Percentiles rank a stretch among this genome's conserved stretches.
Evolutionary conservation across 805 yeast species (phyloP).

Genomic region (Lipomyces kockii): DNA sequence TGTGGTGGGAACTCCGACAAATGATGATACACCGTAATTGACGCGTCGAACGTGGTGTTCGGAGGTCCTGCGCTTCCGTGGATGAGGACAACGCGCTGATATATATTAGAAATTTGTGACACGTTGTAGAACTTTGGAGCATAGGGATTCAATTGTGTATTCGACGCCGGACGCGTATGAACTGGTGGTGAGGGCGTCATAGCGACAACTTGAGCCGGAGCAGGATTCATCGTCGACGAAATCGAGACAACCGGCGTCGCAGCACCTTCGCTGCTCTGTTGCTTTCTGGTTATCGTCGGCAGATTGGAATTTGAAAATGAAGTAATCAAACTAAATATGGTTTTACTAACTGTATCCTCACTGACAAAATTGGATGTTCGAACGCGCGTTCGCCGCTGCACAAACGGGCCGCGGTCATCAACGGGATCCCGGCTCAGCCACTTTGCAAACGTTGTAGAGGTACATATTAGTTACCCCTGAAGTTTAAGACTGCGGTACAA

Average conservation of each 20-base stretch:
- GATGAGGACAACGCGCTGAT: conserved; percentile 44
- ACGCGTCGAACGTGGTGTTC: conserved; percentile 43
- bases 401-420: too few species aligned
- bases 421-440: background rate
- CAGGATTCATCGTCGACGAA: background rate
- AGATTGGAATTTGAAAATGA: background rate
- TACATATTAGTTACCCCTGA: background rate
- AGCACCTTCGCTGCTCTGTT: background rate
- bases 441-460: background rate
- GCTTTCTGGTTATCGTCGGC: background rate
- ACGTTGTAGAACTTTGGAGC: conserved; percentile 30
- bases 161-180: background rate
- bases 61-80: conserved; percentile 47
- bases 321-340: background rate
- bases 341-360: background rate
- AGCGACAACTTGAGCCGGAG: background rate
- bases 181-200: background rate
- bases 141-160: background rate
- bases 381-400: background rate
- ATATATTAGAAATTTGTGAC: conserved; percentile 11
- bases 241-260: background rate
- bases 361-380: background rate
- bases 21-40: conserved; percentile 52
- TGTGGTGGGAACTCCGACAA: conserved; percentile 64
- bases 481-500: background rate